Conservation (phyloP, 192 early-diverging fungal genomes). For the Coemansia sp. region DNA sequence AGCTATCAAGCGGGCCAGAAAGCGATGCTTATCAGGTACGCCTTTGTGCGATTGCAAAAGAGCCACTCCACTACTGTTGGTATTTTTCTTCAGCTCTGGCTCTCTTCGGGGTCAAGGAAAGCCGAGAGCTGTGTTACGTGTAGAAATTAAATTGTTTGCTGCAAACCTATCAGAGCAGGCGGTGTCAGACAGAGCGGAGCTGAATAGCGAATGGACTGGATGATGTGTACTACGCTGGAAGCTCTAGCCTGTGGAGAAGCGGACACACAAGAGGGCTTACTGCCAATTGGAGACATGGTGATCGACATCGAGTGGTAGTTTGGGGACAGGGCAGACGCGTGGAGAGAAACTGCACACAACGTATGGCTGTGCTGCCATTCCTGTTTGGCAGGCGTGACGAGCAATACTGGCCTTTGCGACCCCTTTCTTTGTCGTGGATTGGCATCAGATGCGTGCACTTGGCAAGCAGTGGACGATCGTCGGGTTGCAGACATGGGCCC, state of each 20-base stretch:
- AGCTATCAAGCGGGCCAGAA: neutral
- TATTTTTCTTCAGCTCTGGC: neutral
- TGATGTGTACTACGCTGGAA: neutral
- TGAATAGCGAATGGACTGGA: neutral
- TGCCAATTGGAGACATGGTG: neutral
- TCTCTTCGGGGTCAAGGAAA: neutral
- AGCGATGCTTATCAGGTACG: neutral
- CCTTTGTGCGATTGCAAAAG: neutral
- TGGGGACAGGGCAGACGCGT: constrained; percentile 5
- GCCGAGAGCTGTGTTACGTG: neutral
- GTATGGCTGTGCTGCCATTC: neutral
- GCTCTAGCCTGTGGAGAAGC: neutral
- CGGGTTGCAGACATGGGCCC: constrained; percentile 5
- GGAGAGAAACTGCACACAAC: neutral
- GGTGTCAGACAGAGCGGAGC: neutral
- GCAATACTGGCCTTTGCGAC: neutral
- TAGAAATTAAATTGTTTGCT: neutral
- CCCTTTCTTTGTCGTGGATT: constrained; percentile 5
- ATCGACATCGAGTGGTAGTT: constrained; percentile 3
- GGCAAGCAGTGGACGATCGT: neutral
- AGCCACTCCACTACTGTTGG: neutral
- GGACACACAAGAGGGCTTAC: neutral
- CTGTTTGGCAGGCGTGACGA: constrained; percentile 3
- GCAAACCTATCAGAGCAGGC: neutral
- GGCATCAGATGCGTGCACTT: neutral